These are phyloP conservation scores for Coemansia sp. DNA, from an alignment of 192 early-diverging fungal genomes.

Conservation along the genomic window DNA sequence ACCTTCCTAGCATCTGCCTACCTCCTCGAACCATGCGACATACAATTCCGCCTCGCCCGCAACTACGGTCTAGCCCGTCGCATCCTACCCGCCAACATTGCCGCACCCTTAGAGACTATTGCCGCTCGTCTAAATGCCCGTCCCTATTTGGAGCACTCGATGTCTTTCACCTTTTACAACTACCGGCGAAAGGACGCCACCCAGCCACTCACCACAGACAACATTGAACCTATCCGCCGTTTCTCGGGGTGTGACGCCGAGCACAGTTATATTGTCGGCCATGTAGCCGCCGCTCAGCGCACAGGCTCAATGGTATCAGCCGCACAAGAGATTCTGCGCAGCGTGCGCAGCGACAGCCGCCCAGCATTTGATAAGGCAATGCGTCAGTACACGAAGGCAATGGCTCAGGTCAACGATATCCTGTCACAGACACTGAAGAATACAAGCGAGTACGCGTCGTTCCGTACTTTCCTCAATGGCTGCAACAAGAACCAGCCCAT, in stretches of 20 bases:
- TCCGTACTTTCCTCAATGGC: slow-evolving; percentile 93
- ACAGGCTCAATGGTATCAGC: slow-evolving; percentile 68
- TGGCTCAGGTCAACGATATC: slow-evolving; percentile 71
- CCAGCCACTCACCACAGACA: slow-evolving; percentile 64
- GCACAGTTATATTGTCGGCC: slow-evolving; percentile 82
- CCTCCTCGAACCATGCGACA: slow-evolving; percentile 87
- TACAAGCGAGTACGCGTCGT: slow-evolving; percentile 77
- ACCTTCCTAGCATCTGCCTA: slow-evolving; percentile 88
- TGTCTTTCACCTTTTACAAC: slow-evolving; percentile 85
- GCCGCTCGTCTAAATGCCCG: slow-evolving; percentile 71
- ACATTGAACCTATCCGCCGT: slow-evolving; percentile 74
- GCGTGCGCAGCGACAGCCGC: slow-evolving; percentile 60
- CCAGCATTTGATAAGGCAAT: slow-evolving; percentile 64
- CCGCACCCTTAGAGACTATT: slow-evolving; percentile 72
- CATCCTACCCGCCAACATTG: slow-evolving; percentile 76
- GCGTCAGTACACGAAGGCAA: slow-evolving; percentile 60
- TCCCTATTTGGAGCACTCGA: slow-evolving; percentile 80
- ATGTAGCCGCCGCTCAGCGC: slow-evolving; percentile 86
- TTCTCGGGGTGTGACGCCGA: slow-evolving; percentile 79
- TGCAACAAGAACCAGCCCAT: slow-evolving; percentile 81
- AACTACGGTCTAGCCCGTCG: slow-evolving; percentile 82
- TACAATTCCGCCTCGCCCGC: slow-evolving; percentile 67
- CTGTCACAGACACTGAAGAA: slow-evolving; percentile 81
- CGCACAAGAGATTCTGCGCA: slow-evolving; percentile 63
- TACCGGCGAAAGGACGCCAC: slow-evolving; percentile 70